Base-by-base conservation (phyloP, 1,139 yeast genomes). In the Wickerhamomyces sp. region DNA sequence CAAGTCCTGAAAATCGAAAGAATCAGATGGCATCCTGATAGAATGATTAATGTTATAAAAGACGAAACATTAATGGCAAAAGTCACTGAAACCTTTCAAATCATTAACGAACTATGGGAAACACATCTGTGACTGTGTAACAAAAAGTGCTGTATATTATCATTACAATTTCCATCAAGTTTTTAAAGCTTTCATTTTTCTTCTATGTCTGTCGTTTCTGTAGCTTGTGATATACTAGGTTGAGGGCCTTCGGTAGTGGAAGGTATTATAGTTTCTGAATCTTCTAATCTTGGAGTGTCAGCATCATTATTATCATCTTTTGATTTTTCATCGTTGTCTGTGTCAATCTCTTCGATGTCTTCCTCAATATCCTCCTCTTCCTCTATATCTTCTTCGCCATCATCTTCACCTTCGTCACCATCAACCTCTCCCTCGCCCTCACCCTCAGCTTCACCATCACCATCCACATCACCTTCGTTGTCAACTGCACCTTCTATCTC, bases 21-120 rank as follows among this genome's bases (percentile, higher is more conserved):
- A 43, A 56, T 79, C 4, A 61, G 74, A 44, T 81, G 88, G 88
- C 89, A 81, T 54, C 89, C 89, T 2, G 89, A 81, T 54, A 73
- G 70, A 50, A 60, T 68, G 66, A 31, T 40, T 7, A 34, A 49
- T 33, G 38, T 43, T 9, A 28, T 52, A 2, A 28, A 36, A 8
- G 15, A 37, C 30, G 18, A 43, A 20, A 43, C 41, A 8, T 24
- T 52, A 13, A 25, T 35, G 5, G 39, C 28, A 1, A 46, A 54
- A 28, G 58, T 67, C 8, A 69, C 72, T 0, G 45, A 40, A n/a
- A 53, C 61, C 3, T 69, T 68, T 41, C 74, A 69, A 45, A 45
- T 60, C 4, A 55, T 69, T 7, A 68, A 69, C 42, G 55, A 53
- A n/a, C 33, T 65, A 4, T 67, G 66, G 55, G 66, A 67, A 22